phyloP scores from a whole-genome alignment of 1,284 basidiomycete species.

The Fomes fomentarius region DNA sequence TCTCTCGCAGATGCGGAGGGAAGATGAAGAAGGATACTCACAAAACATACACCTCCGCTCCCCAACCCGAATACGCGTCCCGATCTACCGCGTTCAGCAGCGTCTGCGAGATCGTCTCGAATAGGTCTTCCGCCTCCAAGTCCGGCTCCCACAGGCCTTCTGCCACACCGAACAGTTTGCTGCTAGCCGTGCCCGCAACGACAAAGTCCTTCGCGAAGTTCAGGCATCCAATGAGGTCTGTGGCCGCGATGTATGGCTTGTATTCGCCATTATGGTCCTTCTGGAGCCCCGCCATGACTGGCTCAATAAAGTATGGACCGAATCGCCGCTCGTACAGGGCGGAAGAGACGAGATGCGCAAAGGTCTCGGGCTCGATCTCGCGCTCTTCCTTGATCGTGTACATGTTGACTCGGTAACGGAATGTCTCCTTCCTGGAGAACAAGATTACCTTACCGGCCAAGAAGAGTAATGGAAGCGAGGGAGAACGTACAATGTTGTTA shows the following conservation, averaged over 20 bases:
- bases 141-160: constrained; percentile 99
- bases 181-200: constrained; percentile 91
- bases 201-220: constrained; percentile 98
- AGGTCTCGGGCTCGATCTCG: constrained; percentile 95
- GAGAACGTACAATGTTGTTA: constrained; percentile 79
- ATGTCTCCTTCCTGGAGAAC: constrained; percentile 72
- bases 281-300: constrained; percentile 91
- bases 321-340: constrained; percentile 98
- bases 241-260: constrained; percentile 95
- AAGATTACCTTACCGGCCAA: background rate
- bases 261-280: constrained; percentile 74
- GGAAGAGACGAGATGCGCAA: constrained; percentile 94
- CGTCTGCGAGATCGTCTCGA: constrained; percentile 98
- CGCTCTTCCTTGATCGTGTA: constrained; percentile 99
- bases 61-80: constrained; percentile 98
- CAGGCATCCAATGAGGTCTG: constrained; percentile 96
- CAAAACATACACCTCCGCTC: constrained; percentile 95
- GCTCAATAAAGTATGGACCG: constrained; percentile 97
- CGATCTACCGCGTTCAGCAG: constrained; percentile 95
- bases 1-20: background rate
- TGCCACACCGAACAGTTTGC: constrained; percentile 96
- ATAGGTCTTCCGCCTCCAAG: constrained; percentile 94
- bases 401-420: constrained; percentile 97
- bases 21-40: constrained; percentile 49
- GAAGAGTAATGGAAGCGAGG: background rate